These are phyloP conservation scores for Calonectria montana DNA, from an alignment of 2,329 filamentous ascomycete species.

Conservation along the genomic window DNA sequence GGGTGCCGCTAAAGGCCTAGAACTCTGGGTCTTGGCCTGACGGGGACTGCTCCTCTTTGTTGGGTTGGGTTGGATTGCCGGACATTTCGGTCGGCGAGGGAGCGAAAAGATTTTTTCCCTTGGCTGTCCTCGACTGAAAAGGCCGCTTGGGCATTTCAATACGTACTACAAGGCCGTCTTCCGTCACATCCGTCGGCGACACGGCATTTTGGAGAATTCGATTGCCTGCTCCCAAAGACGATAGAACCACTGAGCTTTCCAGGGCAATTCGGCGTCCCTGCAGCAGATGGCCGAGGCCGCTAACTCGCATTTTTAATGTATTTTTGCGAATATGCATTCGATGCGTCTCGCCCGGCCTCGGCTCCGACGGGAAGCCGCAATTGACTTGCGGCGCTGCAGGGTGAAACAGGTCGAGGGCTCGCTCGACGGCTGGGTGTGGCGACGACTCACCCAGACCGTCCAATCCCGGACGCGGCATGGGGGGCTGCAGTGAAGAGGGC, in stretches of 20 bases:
- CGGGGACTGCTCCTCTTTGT: slow-evolving; percentile 10
- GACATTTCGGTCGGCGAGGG: slow-evolving; percentile 21
- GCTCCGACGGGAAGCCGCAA: slow-evolving; percentile 13
- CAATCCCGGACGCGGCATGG: not conserved
- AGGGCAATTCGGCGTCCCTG: not conserved
- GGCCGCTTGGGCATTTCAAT: slow-evolving; percentile 13
- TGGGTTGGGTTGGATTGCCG: slow-evolving; percentile 13
- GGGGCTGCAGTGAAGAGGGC: not conserved
- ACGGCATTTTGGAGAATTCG: slow-evolving; percentile 12
- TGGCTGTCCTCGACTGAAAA: slow-evolving; percentile 1
- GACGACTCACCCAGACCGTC: not conserved
- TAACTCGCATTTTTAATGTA: not conserved
- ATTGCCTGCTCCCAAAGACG: not conserved
- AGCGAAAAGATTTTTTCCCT: slow-evolving; percentile 13
- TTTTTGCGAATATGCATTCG: not conserved
- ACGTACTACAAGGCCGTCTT: slow-evolving; percentile 1
- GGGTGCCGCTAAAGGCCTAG: slow-evolving; percentile 30
- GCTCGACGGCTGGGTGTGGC: not conserved
- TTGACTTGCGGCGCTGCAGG: not conserved
- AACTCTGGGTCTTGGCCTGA: slow-evolving; percentile 11
- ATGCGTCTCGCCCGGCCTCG: slow-evolving; percentile 17
- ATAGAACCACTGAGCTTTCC: not conserved
- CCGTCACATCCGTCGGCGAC: slow-evolving; percentile 21
- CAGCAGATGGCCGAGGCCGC: not conserved
- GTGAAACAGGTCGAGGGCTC: slow-evolving; percentile 7